A percentile compares a stretch with the other conserved stretches of the same genome.
These are phyloP conservation scores for Gossypium mustelinum DNA, from an alignment of 345 rosid genomes.

Conservation along the genomic window DNA sequence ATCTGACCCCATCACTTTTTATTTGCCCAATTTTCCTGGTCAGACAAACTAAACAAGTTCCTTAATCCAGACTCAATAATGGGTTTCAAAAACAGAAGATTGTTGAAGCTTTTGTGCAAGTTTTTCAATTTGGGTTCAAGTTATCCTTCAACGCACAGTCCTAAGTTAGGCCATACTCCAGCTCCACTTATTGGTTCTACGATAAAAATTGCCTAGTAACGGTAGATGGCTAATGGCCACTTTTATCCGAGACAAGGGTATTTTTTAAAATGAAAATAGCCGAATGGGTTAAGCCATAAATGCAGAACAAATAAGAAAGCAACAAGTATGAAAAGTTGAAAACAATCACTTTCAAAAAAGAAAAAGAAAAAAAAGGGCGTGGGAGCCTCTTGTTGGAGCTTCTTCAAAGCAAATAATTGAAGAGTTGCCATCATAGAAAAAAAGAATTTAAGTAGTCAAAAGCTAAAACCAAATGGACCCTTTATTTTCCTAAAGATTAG, in stretches of 20 bases:
- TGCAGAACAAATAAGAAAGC: not conserved
- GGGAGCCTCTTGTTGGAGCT: not conserved
- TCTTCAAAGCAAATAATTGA: conserved; percentile 8
- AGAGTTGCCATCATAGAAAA: not conserved
- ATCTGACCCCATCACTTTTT: no score
- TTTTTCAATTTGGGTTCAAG: not conserved
- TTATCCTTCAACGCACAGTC: not conserved
- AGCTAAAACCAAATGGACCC: conserved; percentile 8
- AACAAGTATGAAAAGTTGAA: not conserved
- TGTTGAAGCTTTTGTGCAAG: not conserved
- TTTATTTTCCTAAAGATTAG: not conserved
- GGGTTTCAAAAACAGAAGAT: not conserved
- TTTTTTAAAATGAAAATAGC: not conserved
- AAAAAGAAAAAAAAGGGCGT: not conserved
- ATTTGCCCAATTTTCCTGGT: no score
- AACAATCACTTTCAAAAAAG: not conserved
- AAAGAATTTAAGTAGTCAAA: not conserved
- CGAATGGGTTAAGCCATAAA: not conserved
- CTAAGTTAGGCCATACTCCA: no score
- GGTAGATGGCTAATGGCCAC: not conserved
- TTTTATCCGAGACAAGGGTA: not conserved
- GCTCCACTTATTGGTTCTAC: no score
- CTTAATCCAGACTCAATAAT: not conserved
- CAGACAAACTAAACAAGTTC: not conserved
- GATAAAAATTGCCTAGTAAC: no score